These are phyloP conservation scores for Miscanthus lutarioriparius DNA, from an alignment of 176 grass and related monocot species.

Conservation along the genomic window DNA sequence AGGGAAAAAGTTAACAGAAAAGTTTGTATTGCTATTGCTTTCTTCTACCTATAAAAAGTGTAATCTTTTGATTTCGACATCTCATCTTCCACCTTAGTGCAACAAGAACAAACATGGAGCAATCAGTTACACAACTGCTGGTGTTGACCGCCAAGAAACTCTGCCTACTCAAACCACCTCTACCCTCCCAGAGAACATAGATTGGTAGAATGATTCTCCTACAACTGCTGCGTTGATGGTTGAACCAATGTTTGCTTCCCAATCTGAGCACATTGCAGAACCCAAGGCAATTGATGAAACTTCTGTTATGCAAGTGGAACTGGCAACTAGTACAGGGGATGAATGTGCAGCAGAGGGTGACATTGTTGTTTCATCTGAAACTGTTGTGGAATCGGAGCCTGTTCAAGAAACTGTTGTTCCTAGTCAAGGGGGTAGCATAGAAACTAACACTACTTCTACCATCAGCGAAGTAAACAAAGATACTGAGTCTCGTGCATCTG, in stretches of 20 bases:
- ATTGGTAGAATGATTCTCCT: constrained; percentile 22
- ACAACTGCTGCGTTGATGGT: not conserved
- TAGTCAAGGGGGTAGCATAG: constrained; percentile 9
- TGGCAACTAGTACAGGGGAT: not conserved
- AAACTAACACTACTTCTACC: constrained; percentile 1
- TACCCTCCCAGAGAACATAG: constrained; percentile 14
- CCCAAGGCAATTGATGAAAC: constrained; percentile 17
- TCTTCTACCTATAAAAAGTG: no score
- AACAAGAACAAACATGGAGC: no score
- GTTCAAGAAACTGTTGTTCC: not conserved
- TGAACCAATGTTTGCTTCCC: not conserved
- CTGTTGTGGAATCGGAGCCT: not conserved
- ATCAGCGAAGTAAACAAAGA: not conserved
- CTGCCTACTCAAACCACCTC: not conserved
- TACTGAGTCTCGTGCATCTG: not conserved
- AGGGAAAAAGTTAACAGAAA: no score
- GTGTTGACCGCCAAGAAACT: constrained; percentile 24
- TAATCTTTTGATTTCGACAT: no score
- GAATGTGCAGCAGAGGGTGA: not conserved
- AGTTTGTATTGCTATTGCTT: no score
- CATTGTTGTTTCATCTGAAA: not conserved
- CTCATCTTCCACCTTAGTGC: no score
- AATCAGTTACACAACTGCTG: no score
- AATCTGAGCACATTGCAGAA: not conserved
- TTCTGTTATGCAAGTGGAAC: constrained; percentile 29